Conservation (phyloP, 345 rosid species). For the Odontarrhena argentea region DNA sequence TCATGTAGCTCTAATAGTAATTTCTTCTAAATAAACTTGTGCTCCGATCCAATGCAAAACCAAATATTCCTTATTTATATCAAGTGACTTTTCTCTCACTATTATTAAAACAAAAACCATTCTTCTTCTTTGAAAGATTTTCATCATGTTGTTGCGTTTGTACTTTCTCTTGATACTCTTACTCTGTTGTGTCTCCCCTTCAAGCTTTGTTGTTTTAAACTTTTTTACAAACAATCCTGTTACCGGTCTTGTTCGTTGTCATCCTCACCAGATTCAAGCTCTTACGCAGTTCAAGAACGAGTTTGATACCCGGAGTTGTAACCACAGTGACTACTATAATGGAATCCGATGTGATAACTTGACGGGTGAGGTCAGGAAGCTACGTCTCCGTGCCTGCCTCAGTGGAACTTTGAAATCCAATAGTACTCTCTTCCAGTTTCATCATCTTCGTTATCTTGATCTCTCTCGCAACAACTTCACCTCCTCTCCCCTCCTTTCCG, state of each 20-base stretch:
- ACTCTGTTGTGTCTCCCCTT: not conserved
- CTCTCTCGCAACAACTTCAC: not conserved
- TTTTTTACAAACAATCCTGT: too few relatives aligned
- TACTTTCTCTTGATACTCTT: conserved; percentile 1
- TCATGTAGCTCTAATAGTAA: too few relatives aligned
- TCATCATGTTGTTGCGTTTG: not conserved
- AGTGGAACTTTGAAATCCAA: conserved; percentile 12
- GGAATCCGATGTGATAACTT: conserved; percentile 25
- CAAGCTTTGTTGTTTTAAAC: not conserved
- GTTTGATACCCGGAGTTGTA: conserved; percentile 14
- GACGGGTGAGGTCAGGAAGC: not conserved
- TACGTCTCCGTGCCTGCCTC: not conserved
- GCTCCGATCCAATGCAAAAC: not conserved
- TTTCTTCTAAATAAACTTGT: not conserved
- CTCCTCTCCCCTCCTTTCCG: conserved; percentile 17
- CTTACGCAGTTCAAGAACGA: conserved; percentile 13
- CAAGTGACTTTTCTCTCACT: not conserved
- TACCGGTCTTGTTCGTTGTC: not conserved
- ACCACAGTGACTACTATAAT: not conserved
- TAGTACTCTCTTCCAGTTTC: conserved; percentile 26
- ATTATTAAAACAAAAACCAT: not conserved
- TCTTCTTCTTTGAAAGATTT: not conserved
- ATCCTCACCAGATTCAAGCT: conserved; percentile 15
- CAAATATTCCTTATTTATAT: not conserved
- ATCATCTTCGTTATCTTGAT: not conserved